Evolutionary conservation across 1,139 yeast species (phyloP).

Genomic region (Yamadazyma atlantica): DNA sequence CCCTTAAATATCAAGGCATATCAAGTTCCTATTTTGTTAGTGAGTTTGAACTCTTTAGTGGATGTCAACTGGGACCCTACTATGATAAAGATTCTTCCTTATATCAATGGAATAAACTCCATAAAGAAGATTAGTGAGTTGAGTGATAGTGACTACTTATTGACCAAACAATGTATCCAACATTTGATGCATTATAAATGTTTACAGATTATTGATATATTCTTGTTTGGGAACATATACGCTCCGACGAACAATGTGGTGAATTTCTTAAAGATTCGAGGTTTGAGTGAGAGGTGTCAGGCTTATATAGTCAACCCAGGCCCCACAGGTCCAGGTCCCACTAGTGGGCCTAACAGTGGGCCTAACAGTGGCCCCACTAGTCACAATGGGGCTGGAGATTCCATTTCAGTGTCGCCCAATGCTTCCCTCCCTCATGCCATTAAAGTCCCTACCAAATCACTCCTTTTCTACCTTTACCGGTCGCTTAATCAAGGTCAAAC

Average conservation of each 20-base stretch:
- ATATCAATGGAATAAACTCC: conserved; percentile 84
- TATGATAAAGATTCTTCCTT: conserved; percentile 82
- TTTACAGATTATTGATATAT: conserved; percentile 77
- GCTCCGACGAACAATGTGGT: conserved; percentile 84
- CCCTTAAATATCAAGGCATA: conserved; percentile 72
- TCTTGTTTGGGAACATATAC: conserved; percentile 85
- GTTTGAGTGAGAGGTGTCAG: conserved; percentile 83
- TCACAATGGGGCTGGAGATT: too few species aligned
- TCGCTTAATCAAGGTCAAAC: conserved; percentile 78
- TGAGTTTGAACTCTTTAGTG: conserved; percentile 63
- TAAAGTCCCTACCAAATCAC: conserved; percentile 60
- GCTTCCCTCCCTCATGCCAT: conserved; percentile 20
- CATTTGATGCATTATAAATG: conserved; percentile 90
- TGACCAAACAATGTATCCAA: conserved; percentile 85
- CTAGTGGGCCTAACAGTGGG: too few species aligned
- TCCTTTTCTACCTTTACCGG: conserved; percentile 72
- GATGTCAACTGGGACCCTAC: conserved; percentile 98
- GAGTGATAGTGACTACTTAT: conserved; percentile 75
- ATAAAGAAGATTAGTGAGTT: conserved; percentile 72
- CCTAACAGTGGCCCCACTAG: too few species aligned
- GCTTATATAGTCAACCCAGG: conserved; percentile 70
- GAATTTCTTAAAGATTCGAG: conserved; percentile 59
- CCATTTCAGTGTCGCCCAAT: conserved; percentile 20
- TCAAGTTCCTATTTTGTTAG: conserved; percentile 90
- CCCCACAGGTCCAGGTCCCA: too few species aligned